Evolutionary conservation across 768 basidiomycete species (phyloP).

Genomic region (Lactarius sanguifluus): DNA sequence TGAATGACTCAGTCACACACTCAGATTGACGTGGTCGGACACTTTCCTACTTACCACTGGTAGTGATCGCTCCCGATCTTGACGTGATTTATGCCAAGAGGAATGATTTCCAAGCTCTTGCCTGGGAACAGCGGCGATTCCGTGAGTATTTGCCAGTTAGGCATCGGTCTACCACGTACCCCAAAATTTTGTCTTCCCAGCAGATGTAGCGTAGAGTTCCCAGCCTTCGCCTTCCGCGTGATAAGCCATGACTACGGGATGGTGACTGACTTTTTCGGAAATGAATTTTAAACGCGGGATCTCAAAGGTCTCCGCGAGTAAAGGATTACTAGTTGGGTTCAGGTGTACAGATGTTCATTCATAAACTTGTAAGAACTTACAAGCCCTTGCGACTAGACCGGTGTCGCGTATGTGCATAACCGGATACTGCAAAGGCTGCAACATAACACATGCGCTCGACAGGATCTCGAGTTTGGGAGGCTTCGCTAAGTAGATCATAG

Average conservation of each 20-base stretch:
- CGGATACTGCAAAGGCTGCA: constrained; percentile 82
- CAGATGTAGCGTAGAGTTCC: constrained; percentile 73
- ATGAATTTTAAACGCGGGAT: constrained; percentile 78
- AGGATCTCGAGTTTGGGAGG: constrained; percentile 55
- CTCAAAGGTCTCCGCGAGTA: constrained; percentile 88
- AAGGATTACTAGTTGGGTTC: constrained; percentile 61
- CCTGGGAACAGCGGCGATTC: constrained; percentile 44
- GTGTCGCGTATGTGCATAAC: constrained; percentile 78
- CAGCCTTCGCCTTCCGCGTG: constrained; percentile 80
- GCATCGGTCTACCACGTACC: constrained; percentile 48
- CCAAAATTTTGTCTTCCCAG: constrained; percentile 88
- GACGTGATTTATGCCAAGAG: constrained; percentile 67
- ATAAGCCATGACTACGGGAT: constrained; percentile 81
- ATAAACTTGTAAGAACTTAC: constrained; percentile 46
- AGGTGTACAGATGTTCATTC: constrained; percentile 9
- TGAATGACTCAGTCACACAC: constrained; percentile 1
- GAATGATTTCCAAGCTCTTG: constrained; percentile 87
- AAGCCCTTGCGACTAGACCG: constrained; percentile 86
- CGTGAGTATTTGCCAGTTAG: constrained; percentile 30
- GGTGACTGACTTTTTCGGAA: constrained; percentile 85
- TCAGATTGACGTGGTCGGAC: neutral
- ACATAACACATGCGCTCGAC: constrained; percentile 71
- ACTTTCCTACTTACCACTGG: constrained; percentile 54
- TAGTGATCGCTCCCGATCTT: constrained; percentile 66
- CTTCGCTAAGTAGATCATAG: constrained; percentile 63